Evolutionary conservation across 768 basidiomycete genomes (phyloP).

Genomic region (Podaxis rugospora): DNA sequence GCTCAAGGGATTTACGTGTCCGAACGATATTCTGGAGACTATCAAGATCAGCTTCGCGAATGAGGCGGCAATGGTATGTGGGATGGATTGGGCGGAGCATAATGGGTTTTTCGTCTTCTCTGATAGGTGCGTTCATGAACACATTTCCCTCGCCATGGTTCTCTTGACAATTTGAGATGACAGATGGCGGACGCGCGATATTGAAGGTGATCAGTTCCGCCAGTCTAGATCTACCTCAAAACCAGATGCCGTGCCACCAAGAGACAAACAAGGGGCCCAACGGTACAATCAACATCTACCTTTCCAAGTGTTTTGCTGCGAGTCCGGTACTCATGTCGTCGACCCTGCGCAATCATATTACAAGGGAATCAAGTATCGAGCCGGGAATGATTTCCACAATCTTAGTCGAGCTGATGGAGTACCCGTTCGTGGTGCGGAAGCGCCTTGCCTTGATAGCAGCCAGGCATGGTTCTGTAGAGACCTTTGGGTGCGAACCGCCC

Average conservation of each 20-base stretch:
- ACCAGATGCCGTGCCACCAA: slow-evolving; percentile 86
- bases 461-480: slow-evolving; percentile 99
- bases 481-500: slow-evolving; percentile 88
- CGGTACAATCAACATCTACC: slow-evolving; percentile 92
- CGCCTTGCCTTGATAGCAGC: slow-evolving; percentile 88
- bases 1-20: slow-evolving; percentile 99
- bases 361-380: slow-evolving; percentile 79
- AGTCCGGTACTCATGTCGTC: slow-evolving; percentile 95
- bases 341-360: slow-evolving; percentile 97
- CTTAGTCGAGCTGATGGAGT: slow-evolving; percentile 56
- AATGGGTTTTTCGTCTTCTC: slow-evolving; percentile 98
- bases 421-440: slow-evolving; percentile 64
- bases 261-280: slow-evolving; percentile 74
- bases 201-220: slow-evolving; percentile 96
- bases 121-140: slow-evolving; percentile 61
- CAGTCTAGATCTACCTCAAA: slow-evolving; percentile 94
- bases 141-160: not conserved
- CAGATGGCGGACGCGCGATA: slow-evolving; percentile 97
- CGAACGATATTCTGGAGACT: slow-evolving; percentile 95
- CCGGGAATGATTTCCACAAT: slow-evolving; percentile 80
- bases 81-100: slow-evolving; percentile 99
- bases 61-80: slow-evolving; percentile 96
- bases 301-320: slow-evolving; percentile 99
- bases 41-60: slow-evolving; percentile 88
- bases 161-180: not conserved